Percentiles rank a stretch among this genome's conserved stretches.
These are phyloP conservation scores for Aurantiochytrium sp. DNA, from an alignment of 108 stramenopile genomes.

Conservation along the genomic window DNA sequence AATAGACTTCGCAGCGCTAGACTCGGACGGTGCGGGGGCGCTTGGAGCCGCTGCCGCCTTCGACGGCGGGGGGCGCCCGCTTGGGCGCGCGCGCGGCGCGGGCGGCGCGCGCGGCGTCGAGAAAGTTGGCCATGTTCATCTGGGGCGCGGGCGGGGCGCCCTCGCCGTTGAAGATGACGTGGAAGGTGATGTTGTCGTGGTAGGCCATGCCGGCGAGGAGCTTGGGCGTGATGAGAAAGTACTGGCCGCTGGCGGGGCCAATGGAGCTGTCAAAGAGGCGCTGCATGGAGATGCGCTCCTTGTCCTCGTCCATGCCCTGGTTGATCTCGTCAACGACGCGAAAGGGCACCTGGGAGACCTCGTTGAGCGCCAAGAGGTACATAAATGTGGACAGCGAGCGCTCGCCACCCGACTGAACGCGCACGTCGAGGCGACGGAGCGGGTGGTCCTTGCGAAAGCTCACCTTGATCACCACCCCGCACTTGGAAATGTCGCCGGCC, in stretches of 20 bases:
- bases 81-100: no score
- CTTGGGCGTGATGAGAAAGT: constrained; percentile 95
- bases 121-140: not conserved
- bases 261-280: constrained; percentile 38
- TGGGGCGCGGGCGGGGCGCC: not conserved
- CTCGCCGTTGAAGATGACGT: constrained; percentile 84
- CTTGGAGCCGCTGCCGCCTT: no score
- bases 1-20: no score
- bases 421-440: constrained; percentile 68
- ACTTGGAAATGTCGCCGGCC: constrained; percentile 55
- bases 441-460: constrained; percentile 70
- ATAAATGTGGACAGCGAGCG: constrained; percentile 90
- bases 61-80: no score
- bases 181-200: constrained; percentile 78
- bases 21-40: no score
- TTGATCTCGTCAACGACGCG: constrained; percentile 98
- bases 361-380: constrained; percentile 94
- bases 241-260: constrained; percentile 54
- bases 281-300: constrained; percentile 87
- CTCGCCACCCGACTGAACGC: constrained; percentile 90
- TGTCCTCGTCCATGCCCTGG: constrained; percentile 91
- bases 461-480: constrained; percentile 82
- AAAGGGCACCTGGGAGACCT: constrained; percentile 82
- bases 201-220: constrained; percentile 82
- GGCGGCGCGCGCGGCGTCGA: no score